Conservation (phyloP, 1,284 basidiomycete species). For the Fomitopsis palustris region DNA sequence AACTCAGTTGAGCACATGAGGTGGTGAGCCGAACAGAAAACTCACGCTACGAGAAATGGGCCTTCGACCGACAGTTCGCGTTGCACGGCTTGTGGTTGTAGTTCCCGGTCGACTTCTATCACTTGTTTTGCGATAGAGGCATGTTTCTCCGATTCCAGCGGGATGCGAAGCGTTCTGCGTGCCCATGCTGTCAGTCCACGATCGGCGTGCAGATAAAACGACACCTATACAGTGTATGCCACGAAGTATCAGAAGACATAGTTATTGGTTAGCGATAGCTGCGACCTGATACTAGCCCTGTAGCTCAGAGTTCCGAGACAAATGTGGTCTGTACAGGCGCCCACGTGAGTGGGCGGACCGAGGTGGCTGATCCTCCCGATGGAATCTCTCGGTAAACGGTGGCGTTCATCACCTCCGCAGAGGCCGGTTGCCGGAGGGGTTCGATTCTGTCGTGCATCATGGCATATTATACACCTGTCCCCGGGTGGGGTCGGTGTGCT, state of each 20-base stretch:
- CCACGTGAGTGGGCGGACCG: too few relatives aligned
- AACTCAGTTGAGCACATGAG: constrained; percentile 7
- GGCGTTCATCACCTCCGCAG: too few relatives aligned
- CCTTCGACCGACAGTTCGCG: constrained; percentile 64
- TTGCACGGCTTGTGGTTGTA: constrained; percentile 77
- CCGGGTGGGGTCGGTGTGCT: too few relatives aligned
- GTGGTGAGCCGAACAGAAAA: constrained; percentile 11
- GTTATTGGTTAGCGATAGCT: neutral
- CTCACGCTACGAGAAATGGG: constrained; percentile 67
- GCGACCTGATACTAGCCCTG: too few relatives aligned
- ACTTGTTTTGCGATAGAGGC: constrained; percentile 76
- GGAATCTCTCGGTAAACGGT: too few relatives aligned
- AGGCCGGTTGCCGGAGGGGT: too few relatives aligned
- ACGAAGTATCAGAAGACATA: neutral
- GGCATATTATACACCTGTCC: too few relatives aligned
- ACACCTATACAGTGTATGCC: constrained; percentile 3
- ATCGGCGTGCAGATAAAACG: neutral
- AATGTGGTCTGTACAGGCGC: too few relatives aligned
- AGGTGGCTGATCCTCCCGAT: too few relatives aligned
- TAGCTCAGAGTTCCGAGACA: too few relatives aligned
- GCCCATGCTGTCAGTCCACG: neutral
- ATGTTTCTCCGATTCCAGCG: constrained; percentile 70
- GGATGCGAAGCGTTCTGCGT: constrained; percentile 67
- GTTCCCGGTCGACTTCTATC: constrained; percentile 82
- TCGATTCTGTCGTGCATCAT: too few relatives aligned